Conservation (phyloP, 2,329 filamentous ascomycete genomes). For the Ophiostoma tasmaniense region DNA sequence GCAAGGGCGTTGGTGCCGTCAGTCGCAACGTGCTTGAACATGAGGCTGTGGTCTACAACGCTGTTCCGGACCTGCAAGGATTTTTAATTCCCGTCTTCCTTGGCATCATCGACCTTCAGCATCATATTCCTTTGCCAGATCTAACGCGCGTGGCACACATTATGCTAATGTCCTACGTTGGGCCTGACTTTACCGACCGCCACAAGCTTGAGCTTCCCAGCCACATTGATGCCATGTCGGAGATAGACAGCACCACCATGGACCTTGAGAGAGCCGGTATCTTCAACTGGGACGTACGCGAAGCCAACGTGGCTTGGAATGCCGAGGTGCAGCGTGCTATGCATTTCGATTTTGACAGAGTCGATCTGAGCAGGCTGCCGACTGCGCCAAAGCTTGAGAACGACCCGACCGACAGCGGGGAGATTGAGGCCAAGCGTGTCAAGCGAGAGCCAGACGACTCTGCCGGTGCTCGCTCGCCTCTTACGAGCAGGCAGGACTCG, state of each 20-base stretch:
- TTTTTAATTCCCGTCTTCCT: not conserved
- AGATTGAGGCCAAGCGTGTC: not conserved
- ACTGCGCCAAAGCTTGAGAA: not conserved
- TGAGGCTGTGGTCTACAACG: not conserved
- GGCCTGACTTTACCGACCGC: not conserved
- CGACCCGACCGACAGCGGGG: not conserved
- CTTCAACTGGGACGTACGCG: not conserved
- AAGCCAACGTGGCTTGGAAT: not conserved
- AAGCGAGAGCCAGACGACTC: not conserved
- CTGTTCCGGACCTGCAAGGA: not conserved
- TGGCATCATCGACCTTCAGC: not conserved
- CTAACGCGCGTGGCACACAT: not conserved
- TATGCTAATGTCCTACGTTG: not conserved
- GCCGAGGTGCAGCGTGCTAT: not conserved
- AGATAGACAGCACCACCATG: not conserved
- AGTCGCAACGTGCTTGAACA: not conserved
- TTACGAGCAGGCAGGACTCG: not conserved
- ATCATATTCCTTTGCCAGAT: not conserved
- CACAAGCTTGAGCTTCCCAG: not conserved
- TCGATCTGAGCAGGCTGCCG: not conserved
- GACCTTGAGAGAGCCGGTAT: not conserved
- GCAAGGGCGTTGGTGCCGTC: not conserved
- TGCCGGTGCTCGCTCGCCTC: not conserved
- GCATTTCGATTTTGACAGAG: not conserved
- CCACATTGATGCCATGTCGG: not conserved